Evolutionary conservation across 2,329 filamentous ascomycete genomes (phyloP).

Genomic region (Clathrospora elynae): DNA sequence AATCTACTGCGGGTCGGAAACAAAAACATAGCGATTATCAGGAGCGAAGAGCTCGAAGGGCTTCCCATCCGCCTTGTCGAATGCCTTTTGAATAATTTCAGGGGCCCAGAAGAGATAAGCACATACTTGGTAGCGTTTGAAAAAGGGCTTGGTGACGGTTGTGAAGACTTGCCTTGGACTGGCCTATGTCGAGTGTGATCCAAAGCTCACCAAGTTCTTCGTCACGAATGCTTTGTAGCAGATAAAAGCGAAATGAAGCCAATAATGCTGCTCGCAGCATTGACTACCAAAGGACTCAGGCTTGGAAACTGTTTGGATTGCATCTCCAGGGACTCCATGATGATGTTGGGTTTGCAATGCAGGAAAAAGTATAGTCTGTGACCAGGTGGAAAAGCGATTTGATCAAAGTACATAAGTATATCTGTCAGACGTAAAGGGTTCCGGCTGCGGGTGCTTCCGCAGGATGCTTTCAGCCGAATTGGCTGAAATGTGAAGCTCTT

Average conservation of each 20-base stretch:
- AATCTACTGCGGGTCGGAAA: constrained; percentile 22
- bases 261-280: constrained; percentile 17
- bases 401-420: too few relatives aligned
- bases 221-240: constrained; percentile 17
- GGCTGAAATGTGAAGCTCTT: too few relatives aligned
- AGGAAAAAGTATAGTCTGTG: constrained; percentile 7
- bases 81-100: constrained; percentile 19
- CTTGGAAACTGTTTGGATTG: constrained; percentile 6
- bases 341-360: neutral
- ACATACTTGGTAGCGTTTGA: constrained; percentile 18
- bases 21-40: constrained; percentile 21
- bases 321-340: constrained; percentile 10
- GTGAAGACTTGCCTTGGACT: constrained; percentile 5
- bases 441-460: too few relatives aligned
- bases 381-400: too few relatives aligned
- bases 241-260: constrained; percentile 19
- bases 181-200: neutral
- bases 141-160: constrained; percentile 8
- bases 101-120: constrained; percentile 21
- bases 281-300: constrained; percentile 11
- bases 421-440: too few relatives aligned
- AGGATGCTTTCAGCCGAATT: too few relatives aligned
- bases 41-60: constrained; percentile 22
- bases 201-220: constrained; percentile 10
- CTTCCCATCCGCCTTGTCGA: constrained; percentile 13